Conservation (phyloP, 768 basidiomycete species). For the Kwoniella pini region DNA sequence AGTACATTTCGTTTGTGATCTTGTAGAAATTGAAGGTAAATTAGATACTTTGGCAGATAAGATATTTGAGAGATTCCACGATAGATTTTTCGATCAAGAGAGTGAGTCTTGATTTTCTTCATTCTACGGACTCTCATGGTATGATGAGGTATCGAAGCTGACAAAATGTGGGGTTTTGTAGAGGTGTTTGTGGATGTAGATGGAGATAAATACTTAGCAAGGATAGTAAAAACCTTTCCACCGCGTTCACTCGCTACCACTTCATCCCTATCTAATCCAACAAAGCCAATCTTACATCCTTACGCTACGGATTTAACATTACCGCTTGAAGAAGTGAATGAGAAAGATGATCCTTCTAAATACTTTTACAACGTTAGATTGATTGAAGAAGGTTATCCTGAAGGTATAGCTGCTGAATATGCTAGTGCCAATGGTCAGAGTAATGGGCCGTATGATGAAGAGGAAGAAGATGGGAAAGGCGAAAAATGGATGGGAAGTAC, state of each 20-base stretch:
- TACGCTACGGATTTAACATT: constrained; percentile 78
- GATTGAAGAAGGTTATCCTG: constrained; percentile 55
- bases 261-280: constrained; percentile 16
- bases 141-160: too few species aligned
- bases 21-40: constrained; percentile 89
- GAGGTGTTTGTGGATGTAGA: constrained; percentile 83
- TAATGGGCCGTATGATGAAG: constrained; percentile 22
- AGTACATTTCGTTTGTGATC: background rate
- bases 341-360: constrained; percentile 72
- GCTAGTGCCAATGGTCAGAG: constrained; percentile 26
- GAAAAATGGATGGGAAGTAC: constrained; percentile 61
- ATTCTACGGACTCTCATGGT: too few species aligned
- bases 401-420: constrained; percentile 36
- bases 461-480: constrained; percentile 33
- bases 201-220: constrained; percentile 84
- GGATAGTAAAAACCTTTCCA: constrained; percentile 72
- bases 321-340: constrained; percentile 68
- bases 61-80: constrained; percentile 92
- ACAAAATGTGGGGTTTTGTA: too few species aligned
- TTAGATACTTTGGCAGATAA: constrained; percentile 92
- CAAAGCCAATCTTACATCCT: constrained; percentile 59
- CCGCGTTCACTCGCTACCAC: constrained; percentile 32
- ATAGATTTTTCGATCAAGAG: constrained; percentile 89
- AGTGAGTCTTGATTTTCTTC: constrained; percentile 68
- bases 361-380: constrained; percentile 90